Evolutionary conservation across 2,329 filamentous ascomycete genomes (phyloP).

Genomic region (Sordariomycetes sp.): DNA sequence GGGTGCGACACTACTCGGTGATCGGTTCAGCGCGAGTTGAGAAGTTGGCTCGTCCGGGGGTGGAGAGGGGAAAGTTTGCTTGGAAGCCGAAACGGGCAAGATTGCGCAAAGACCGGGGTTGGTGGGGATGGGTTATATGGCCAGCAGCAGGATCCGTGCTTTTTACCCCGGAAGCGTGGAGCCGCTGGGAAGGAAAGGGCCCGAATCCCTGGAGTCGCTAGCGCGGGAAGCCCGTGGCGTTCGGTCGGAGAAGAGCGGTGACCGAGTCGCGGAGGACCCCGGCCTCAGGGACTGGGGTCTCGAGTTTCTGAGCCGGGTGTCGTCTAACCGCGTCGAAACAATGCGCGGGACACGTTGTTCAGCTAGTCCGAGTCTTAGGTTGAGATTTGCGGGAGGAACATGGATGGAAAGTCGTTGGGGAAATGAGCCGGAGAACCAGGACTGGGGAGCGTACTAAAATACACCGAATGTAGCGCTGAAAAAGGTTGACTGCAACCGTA

Average conservation of each 20-base stretch:
- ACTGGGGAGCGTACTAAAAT: not conserved
- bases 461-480: not conserved
- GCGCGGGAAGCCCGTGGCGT: not conserved
- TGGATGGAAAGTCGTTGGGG: not conserved
- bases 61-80: not conserved
- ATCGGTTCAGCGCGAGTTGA: not conserved
- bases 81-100: not conserved
- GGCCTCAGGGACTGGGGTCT: not conserved
- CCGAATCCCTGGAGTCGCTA: not conserved
- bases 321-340: not conserved
- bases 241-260: not conserved
- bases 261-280: not conserved
- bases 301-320: not conserved
- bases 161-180: conserved; percentile 3
- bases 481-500: not conserved
- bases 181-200: not conserved
- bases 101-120: not conserved
- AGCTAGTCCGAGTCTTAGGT: not conserved
- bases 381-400: not conserved
- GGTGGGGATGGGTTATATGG: conserved; percentile 1
- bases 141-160: not conserved
- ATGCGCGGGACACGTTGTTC: not conserved
- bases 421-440: not conserved
- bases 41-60: not conserved
- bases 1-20: not conserved